Conservation (phyloP, 352 stramenopile genomes). For the Pythium aquatile region DNA sequence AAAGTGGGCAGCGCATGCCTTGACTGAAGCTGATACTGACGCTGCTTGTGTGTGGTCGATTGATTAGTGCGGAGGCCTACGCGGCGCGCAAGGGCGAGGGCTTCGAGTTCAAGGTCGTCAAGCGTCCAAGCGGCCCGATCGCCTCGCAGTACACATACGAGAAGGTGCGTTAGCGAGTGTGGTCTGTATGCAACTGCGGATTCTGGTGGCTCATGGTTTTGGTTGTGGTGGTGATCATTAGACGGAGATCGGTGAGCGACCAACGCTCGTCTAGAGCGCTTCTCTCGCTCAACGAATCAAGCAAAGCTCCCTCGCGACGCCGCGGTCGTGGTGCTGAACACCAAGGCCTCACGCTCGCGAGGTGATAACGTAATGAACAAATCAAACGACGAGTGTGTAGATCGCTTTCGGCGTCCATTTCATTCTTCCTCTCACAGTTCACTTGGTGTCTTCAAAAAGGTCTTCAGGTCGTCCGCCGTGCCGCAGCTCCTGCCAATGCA, state of each 20-base stretch:
- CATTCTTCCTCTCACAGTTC: background rate
- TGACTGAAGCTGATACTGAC: background rate
- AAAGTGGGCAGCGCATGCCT: background rate
- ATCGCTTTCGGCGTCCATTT: background rate
- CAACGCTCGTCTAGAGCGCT: constrained; percentile 31
- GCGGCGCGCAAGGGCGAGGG: constrained; percentile 50
- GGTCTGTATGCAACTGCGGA: background rate
- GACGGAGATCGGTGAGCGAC: constrained; percentile 62
- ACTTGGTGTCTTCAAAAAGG: constrained; percentile 34
- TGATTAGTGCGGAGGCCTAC: constrained; percentile 52
- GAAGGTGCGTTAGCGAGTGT: constrained; percentile 32
- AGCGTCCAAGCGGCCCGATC: constrained; percentile 46
- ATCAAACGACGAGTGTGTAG: constrained; percentile 12
- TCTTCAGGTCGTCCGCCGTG: constrained; percentile 52
- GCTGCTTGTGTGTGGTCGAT: background rate
- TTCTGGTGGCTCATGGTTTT: background rate
- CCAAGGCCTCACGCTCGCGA: background rate
- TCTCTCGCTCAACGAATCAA: background rate
- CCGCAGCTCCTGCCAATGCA: constrained; percentile 44
- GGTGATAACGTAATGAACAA: constrained; percentile 18
- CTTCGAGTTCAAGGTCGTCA: constrained; percentile 36
- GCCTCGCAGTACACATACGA: constrained; percentile 51
- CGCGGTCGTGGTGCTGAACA: background rate
- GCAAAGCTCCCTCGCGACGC: background rate
- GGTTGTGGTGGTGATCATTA: constrained; percentile 14